These are phyloP conservation scores for Phytophthora tentaculata DNA, from an alignment of 352 stramenopile species.

Conservation along the genomic window DNA sequence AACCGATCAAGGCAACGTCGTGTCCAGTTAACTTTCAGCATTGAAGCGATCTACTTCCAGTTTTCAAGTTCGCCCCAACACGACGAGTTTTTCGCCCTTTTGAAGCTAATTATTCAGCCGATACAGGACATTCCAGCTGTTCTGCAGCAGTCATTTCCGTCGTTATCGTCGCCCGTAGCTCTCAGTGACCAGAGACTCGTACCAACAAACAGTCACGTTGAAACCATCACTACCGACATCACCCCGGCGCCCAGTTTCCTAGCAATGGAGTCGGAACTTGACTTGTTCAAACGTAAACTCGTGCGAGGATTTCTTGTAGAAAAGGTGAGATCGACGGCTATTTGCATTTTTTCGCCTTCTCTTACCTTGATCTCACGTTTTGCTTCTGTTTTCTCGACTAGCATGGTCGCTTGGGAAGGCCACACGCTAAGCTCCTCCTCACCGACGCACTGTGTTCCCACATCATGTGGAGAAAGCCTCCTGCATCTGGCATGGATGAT, in stretches of 20 bases:
- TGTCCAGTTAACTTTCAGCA: conserved; percentile 24
- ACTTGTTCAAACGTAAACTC: conserved; percentile 48
- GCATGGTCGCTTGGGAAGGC: conserved; percentile 48
- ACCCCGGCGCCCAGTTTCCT: neutral
- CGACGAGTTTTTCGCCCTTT: conserved; percentile 22
- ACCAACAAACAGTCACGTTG: neutral
- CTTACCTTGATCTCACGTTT: conserved; percentile 1
- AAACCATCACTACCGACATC: neutral
- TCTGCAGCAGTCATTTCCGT: conserved; percentile 6
- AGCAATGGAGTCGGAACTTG: conserved; percentile 23
- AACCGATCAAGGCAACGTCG: conserved; percentile 4
- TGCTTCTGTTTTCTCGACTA: conserved; percentile 3
- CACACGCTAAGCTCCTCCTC: conserved; percentile 48
- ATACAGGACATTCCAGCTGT: neutral
- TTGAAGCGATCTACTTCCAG: conserved; percentile 22
- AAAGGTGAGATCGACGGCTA: conserved; percentile 37
- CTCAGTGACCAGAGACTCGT: neutral
- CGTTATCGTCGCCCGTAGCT: conserved; percentile 7
- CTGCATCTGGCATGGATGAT: conserved; percentile 1
- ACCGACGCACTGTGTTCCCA: conserved; percentile 38
- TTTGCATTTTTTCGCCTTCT: neutral
- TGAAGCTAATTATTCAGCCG: conserved; percentile 21
- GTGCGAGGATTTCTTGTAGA: conserved; percentile 48
- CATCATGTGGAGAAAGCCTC: conserved; percentile 52
- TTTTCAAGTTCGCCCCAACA: conserved; percentile 16